Conservation (phyloP, 192 early-diverging fungal species). For the Chytriomyces sp. region DNA sequence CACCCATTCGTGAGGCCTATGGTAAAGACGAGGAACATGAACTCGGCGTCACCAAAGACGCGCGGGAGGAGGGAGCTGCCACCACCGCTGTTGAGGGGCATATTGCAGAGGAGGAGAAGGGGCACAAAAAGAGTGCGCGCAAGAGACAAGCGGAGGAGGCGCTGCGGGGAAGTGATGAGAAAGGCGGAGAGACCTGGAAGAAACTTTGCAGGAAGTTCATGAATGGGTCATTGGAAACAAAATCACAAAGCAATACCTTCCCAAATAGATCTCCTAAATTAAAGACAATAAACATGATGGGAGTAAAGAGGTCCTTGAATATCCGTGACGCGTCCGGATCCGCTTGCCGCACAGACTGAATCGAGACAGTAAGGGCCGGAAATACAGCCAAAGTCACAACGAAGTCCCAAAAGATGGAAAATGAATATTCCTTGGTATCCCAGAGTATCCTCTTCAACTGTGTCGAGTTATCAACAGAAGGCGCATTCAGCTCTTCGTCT, state of each 20-base stretch:
- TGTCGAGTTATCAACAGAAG: neutral
- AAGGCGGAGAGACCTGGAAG: neutral
- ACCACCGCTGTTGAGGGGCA: neutral
- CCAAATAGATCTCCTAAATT: conserved; percentile 8
- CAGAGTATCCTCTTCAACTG: neutral
- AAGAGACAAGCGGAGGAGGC: neutral
- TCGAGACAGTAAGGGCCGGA: conserved; percentile 6
- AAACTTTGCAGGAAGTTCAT: too few species aligned
- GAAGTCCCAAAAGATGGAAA: conserved; percentile 2
- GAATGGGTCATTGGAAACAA: too few species aligned
- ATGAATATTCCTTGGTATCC: neutral
- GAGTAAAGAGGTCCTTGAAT: neutral
- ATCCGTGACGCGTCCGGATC: neutral
- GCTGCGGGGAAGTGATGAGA: neutral
- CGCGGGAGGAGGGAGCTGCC: neutral
- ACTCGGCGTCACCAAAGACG: conserved; percentile 2
- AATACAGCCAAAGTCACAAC: conserved; percentile 2
- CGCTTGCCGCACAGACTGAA: neutral
- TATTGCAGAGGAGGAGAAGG: conserved; percentile 11
- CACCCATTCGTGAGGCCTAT: conserved; percentile 16
- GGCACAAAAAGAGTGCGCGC: conserved; percentile 4
- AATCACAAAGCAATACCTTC: too few species aligned
- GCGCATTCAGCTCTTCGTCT: neutral
- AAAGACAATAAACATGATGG: conserved; percentile 13
- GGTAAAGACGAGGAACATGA: conserved; percentile 7